Base-by-base conservation (phyloP, 176 grass and related monocot genomes). In the Coix lacrymajobi region DNA sequence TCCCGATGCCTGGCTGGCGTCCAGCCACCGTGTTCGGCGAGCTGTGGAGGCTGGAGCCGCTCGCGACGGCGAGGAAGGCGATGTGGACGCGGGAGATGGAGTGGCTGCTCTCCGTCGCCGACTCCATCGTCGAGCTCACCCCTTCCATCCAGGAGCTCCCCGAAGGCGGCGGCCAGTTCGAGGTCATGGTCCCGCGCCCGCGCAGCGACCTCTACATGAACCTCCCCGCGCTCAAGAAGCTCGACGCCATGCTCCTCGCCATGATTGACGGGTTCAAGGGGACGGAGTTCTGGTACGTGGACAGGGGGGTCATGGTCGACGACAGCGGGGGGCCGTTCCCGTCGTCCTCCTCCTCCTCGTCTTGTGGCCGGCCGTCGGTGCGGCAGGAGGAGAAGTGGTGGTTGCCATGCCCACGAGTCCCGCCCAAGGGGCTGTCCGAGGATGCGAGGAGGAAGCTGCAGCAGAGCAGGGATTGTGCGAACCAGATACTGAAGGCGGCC, bases 321-420 rank as follows among this genome's bases (percentile, higher is more conserved):
- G 93, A 98, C 31, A 79, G 77, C 6, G 89, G 83, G n/a, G 92
- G 85, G 2, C 83, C 89, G 19, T 94, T 86, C 41, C 79, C 89
- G 25, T 91, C 92, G 0, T 88, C 89, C 1, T 86, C 89, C 4
- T 85, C 85, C 3, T 85, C 85, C 8, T 94, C 92, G 1, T 88
- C 92, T 1, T 81, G 84, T 11, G 85, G 93, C 30, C 84, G 93
- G 10, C 83, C 89, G 14, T 94, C 96, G 13, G 87, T 96, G 72
- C 82, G 96, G 77, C 96, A 99, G 89, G 96, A 99, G 69, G 96
- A 99, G 24, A 99, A 99, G 79, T 99, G 96, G 96, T 99, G 96
- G 96, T 70, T 99, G 75, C 96, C 96, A 0, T 93, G 87, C 83
- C 96, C 96, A 2, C 71, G 93, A 11, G 96, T 99, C 43, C 93